These are phyloP conservation scores for Raffaelea albimanens DNA, from an alignment of 2,329 filamentous ascomycete species.

Conservation along the genomic window DNA sequence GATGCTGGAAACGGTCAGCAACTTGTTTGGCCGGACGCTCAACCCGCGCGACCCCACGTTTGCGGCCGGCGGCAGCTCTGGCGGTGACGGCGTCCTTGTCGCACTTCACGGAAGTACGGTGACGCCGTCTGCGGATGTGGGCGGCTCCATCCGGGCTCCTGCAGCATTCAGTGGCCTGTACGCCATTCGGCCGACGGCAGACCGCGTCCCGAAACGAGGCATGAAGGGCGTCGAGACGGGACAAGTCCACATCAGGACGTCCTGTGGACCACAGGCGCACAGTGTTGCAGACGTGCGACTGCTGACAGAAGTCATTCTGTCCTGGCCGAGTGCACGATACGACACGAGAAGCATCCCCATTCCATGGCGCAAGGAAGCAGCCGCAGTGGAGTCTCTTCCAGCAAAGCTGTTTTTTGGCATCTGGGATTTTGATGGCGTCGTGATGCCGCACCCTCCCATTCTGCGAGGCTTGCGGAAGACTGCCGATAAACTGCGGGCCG, in stretches of 20 bases:
- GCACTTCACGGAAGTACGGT: constrained; percentile 17
- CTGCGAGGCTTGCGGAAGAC: constrained; percentile 40
- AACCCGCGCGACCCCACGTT: constrained; percentile 24
- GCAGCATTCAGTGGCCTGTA: constrained; percentile 21
- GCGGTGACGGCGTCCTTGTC: constrained; percentile 25
- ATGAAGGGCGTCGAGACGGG: constrained; percentile 16
- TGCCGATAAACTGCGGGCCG: constrained; percentile 27
- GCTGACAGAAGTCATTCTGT: constrained; percentile 41
- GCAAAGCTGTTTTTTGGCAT: constrained; percentile 3
- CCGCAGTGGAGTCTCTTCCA: not conserved
- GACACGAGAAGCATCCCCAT: constrained; percentile 60
- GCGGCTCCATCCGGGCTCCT: constrained; percentile 15
- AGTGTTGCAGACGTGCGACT: constrained; percentile 45
- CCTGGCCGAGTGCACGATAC: constrained; percentile 47
- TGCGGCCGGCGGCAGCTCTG: constrained; percentile 25
- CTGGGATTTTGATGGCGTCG: constrained; percentile 21
- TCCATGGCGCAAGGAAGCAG: constrained; percentile 30
- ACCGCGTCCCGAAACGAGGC: constrained; percentile 48
- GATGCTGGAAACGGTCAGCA: constrained; percentile 21
- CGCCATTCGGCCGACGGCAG: constrained; percentile 17
- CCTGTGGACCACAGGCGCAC: constrained; percentile 54
- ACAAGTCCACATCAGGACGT: constrained; percentile 26
- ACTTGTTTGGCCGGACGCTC: constrained; percentile 22
- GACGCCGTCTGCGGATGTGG: constrained; percentile 20
- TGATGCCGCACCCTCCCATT: constrained; percentile 51